Evolutionary conservation across 306 rosid species (phyloP).

Genomic region (Begonia fuchsioides): DNA sequence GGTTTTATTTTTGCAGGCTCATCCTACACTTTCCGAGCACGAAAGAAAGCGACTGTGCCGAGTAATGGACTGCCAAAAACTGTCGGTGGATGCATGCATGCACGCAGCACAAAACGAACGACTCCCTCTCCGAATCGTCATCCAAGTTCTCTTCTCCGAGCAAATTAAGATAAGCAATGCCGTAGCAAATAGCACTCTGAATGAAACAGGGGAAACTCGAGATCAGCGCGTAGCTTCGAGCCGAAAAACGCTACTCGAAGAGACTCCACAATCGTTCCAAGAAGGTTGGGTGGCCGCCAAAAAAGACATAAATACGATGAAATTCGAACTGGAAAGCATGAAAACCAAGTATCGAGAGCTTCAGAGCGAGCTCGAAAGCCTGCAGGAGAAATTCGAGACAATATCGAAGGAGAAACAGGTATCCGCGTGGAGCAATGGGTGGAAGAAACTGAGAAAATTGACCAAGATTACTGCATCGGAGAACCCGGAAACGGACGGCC

Average conservation of each 20-base stretch:
- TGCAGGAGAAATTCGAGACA: constrained; percentile 87
- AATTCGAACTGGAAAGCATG: constrained; percentile 81
- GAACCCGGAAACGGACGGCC: constrained; percentile 34
- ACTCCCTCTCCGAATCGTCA: constrained; percentile 84
- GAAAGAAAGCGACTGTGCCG: constrained; percentile 93
- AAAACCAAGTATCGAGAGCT: constrained; percentile 78
- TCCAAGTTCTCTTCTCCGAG: constrained; percentile 89
- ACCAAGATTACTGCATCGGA: constrained; percentile 40
- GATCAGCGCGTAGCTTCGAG: constrained; percentile 52
- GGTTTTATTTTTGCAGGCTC: constrained; percentile 30
- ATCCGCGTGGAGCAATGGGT: constrained; percentile 90
- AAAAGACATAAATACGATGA: constrained; percentile 79
- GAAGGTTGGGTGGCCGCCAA: constrained; percentile 95
- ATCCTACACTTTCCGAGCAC: constrained; percentile 86
- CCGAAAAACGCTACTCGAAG: constrained; percentile 72
- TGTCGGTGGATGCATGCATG: constrained; percentile 93
- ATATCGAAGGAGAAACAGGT: constrained; percentile 61
- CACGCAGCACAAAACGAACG: constrained; percentile 97
- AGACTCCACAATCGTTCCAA: constrained; percentile 92
- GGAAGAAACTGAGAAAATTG: constrained; percentile 89
- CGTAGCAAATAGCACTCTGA: constrained; percentile 44
- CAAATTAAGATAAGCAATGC: constrained; percentile 89
- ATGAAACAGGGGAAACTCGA: constrained; percentile 40
- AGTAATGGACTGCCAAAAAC: constrained; percentile 95
- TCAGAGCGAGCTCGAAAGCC: constrained; percentile 61